Evolutionary conservation across 2,329 filamentous ascomycete species (phyloP).

Genomic region (Neofusicoccum kwambonambiense): DNA sequence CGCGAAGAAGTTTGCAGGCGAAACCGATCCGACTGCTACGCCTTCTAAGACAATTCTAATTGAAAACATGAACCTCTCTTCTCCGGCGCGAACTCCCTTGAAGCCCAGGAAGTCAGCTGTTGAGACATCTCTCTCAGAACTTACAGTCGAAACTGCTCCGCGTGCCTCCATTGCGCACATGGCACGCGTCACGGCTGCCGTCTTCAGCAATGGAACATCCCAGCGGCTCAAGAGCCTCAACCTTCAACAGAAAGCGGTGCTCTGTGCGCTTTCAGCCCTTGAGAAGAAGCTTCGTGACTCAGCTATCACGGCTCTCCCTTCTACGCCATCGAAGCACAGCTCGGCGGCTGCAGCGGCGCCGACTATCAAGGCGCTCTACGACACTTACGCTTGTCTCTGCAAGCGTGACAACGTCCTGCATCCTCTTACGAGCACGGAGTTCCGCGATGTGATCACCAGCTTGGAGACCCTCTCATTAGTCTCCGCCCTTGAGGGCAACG

Average conservation of each 20-base stretch:
- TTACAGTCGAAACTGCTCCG: conserved; percentile 78
- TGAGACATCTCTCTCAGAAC: conserved; percentile 51
- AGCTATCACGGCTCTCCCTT: conserved; percentile 16
- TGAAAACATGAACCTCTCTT: conserved; percentile 77
- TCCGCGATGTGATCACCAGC: conserved; percentile 86
- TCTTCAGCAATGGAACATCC: conserved; percentile 83
- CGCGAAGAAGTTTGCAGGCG: conserved; percentile 56
- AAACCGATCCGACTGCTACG: conserved; percentile 57
- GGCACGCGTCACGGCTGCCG: conserved; percentile 83
- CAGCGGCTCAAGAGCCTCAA: conserved; percentile 86
- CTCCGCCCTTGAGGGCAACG: conserved; percentile 60
- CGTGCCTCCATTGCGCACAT: conserved; percentile 87
- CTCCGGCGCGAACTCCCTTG: conserved; percentile 43
- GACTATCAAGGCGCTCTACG: conserved; percentile 79
- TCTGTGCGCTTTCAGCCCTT: conserved; percentile 85
- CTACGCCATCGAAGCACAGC: conserved; percentile 43
- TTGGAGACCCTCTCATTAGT: conserved; percentile 85
- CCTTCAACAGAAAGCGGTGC: conserved; percentile 90
- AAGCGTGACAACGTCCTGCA: conserved; percentile 85
- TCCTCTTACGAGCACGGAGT: conserved; percentile 86
- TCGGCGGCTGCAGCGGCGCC: conserved; percentile 60
- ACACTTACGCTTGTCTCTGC: conserved; percentile 79
- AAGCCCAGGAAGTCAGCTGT: conserved; percentile 25
- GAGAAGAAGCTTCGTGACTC: conserved; percentile 68
- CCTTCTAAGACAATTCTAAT: conserved; percentile 75